Base-by-base conservation (phyloP, 1,139 yeast species). In the Chernovozyma aurita region DNA sequence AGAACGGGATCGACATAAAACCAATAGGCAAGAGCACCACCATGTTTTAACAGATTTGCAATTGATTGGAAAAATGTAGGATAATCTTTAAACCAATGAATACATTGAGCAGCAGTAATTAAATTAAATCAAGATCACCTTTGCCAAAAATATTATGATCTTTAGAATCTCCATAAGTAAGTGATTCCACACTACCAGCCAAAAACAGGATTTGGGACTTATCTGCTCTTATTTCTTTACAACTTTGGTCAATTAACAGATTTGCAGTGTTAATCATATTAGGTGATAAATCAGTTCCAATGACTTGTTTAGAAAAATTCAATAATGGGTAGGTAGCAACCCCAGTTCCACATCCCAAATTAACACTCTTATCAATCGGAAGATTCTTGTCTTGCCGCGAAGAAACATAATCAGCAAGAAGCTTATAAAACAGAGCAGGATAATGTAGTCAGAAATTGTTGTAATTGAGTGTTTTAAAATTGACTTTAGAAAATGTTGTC, bases 371-470 rank as follows among this genome's bases (percentile, higher is more conserved):
- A 2, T 42, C 36, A 5, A 63, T 40, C 1, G 61, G 60, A 11
- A 49, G 36, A 11, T 39, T 37, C 6, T 32, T 21, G 2, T 35
- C 32, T 8, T 40, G 42, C 9, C 47, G 48, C 27, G 47, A 43
- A 14, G 47, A 39, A 3, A 52, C 48, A 40, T 62, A 69, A 1
- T 55, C 46, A 21, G 44, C 42, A n/a, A 85, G 48, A 12, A 60
- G 49, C 9, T 65, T 48, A 48, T 70, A 82, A 46, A 84, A 76
- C 2, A 66, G 52, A 0, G 57, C 48, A 0, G 88, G 86, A 47
- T 85, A 85, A 2, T 67, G 61, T 0, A 95, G 95, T 37, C 95
- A 70, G 48, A 78, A 76, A 11, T 69, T 60, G 35, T 73, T 65
- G 57, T 87, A 87, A 38, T 67, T 63, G 34, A 70, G 59, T 0